Evolutionary conservation across 2,329 filamentous ascomycete species (phyloP).

Genomic region (Westerdykella aurantiaca): DNA sequence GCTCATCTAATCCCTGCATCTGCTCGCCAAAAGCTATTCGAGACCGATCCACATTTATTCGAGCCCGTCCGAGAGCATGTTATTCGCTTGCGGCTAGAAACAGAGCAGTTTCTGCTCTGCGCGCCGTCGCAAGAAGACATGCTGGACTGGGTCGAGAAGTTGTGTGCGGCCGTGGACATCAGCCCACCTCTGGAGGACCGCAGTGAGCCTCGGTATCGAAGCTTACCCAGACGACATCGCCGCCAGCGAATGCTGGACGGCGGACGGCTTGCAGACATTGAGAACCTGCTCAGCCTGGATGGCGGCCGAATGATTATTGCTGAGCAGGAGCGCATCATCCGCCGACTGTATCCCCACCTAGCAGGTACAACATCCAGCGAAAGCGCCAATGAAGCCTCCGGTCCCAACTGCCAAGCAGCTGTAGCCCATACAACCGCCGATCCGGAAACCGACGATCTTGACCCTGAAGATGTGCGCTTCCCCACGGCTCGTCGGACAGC

Average conservation of each 20-base stretch:
- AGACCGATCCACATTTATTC: conserved; percentile 45
- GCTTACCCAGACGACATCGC: conserved; percentile 41
- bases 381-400: conserved; percentile 7
- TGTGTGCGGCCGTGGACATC: conserved; percentile 67
- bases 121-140: conserved; percentile 61
- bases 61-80: conserved; percentile 51
- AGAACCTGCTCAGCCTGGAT: conserved; percentile 24
- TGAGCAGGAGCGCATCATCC: conserved; percentile 46
- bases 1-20: conserved; percentile 41
- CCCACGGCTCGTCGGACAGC: conserved; percentile 16
- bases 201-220: conserved; percentile 42
- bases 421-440: conserved; percentile 13
- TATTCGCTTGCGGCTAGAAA: conserved; percentile 66
- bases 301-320: conserved; percentile 39
- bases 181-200: conserved; percentile 66
- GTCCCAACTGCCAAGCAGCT: conserved; percentile 4
- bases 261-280: conserved; percentile 23
- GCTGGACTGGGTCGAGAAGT: conserved; percentile 61
- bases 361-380: conserved; percentile 13
- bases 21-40: conserved; percentile 37
- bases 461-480: conserved; percentile 35
- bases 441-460: conserved; percentile 33
- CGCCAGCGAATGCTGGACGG: conserved; percentile 35
- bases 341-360: conserved; percentile 43
- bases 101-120: conserved; percentile 67